Conservation (phyloP, 202 grass and related monocot genomes). For the Carex sylvatica region DNA sequence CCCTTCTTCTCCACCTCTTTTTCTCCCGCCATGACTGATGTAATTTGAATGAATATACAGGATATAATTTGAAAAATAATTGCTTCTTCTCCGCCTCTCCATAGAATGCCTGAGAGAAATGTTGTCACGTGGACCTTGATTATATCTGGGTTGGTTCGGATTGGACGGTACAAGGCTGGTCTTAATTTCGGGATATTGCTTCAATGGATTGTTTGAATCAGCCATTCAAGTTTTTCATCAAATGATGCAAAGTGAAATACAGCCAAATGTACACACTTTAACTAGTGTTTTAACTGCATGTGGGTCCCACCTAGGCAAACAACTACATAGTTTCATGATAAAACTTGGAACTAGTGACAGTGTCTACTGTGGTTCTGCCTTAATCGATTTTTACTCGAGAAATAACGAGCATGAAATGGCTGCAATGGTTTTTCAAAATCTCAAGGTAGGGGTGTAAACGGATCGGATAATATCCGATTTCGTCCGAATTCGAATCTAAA, state of each 20-base stretch:
- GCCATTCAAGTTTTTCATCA: slow-evolving; percentile 31
- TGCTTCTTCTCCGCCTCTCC: too few species aligned
- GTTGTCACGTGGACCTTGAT: slow-evolving; percentile 72
- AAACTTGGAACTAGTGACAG: slow-evolving; percentile 39
- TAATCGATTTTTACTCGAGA: slow-evolving; percentile 71
- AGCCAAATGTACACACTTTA: slow-evolving; percentile 63
- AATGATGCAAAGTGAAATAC: slow-evolving; percentile 41
- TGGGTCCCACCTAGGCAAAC: slow-evolving; percentile 39
- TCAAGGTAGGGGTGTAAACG: too few species aligned
- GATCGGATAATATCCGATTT: too few species aligned
- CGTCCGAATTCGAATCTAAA: too few species aligned
- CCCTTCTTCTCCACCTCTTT: too few species aligned
- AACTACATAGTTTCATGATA: slow-evolving; percentile 63
- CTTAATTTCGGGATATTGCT: slow-evolving; percentile 50
- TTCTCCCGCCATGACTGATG: too few species aligned
- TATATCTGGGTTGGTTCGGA: too few species aligned
- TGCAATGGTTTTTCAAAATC: slow-evolving; percentile 39
- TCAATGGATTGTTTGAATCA: slow-evolving; percentile 29
- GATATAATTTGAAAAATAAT: too few species aligned
- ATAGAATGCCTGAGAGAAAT: slow-evolving; percentile 59
- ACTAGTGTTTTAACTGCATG: slow-evolving; percentile 46
- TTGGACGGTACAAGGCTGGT: slow-evolving; percentile 14
- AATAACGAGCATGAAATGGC: slow-evolving; percentile 30
- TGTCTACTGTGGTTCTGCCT: slow-evolving; percentile 45
- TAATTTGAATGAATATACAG: too few species aligned